phyloP scores from a whole-genome alignment of 1,284 basidiomycete genomes.

The Boletus albobrunnescens region DNA sequence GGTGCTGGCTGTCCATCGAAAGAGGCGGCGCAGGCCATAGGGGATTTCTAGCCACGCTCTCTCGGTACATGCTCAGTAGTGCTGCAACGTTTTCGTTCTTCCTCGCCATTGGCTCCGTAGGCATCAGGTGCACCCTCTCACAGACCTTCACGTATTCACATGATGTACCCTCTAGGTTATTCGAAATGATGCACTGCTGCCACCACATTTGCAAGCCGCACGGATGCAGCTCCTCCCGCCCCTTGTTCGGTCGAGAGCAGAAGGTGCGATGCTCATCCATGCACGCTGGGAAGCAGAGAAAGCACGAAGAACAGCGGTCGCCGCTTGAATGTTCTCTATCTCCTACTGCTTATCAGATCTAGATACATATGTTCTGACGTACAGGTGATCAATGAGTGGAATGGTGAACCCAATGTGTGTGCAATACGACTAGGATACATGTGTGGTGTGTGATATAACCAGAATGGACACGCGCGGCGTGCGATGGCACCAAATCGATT shows the following conservation, averaged over 20 bases:
- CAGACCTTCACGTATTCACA: conserved; percentile 3
- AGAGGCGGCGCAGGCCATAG: conserved; percentile 86
- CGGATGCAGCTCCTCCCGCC: conserved; percentile 52
- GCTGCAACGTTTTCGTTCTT: conserved; percentile 86
- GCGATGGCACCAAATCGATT: conserved; percentile 23
- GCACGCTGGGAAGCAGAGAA: conserved; percentile 69
- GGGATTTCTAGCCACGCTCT: conserved; percentile 82
- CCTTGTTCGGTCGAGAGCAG: conserved; percentile 54
- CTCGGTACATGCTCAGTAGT: conserved; percentile 91
- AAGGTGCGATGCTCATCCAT: conserved; percentile 64
- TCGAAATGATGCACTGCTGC: conserved; percentile 59
- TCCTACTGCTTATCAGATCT: conserved; percentile 10
- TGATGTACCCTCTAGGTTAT: conserved; percentile 54
- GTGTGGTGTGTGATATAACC: conserved; percentile 14
- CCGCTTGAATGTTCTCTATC: conserved; percentile 6
- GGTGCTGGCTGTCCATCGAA: conserved; percentile 2
- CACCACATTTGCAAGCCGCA: conserved; percentile 58
- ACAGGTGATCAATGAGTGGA: conserved; percentile 8
- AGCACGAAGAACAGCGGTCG: conserved; percentile 24
- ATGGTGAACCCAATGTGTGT: conserved; percentile 8
- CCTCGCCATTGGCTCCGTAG: conserved; percentile 77
- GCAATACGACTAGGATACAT: conserved; percentile 17
- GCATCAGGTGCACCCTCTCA: conserved; percentile 22
- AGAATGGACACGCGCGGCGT: conserved; percentile 27
- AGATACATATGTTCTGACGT: conserved; percentile 11